Evolutionary conservation across 2,329 filamentous ascomycete genomes (phyloP), one percentile per base, ranked within the genome.

Genomic region (Fusarium euwallaceae): DNA sequence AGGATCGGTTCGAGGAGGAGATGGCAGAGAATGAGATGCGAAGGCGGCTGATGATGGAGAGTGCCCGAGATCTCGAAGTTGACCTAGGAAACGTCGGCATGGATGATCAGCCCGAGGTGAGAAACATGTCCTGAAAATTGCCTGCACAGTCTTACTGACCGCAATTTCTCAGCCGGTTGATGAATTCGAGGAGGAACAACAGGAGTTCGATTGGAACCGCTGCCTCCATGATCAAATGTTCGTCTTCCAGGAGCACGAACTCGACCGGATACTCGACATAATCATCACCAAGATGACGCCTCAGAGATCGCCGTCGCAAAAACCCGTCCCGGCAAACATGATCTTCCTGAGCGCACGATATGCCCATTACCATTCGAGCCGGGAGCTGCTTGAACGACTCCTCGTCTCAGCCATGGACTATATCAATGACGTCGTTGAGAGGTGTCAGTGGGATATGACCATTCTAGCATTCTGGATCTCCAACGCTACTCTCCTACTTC

Each of bases 211-310:
- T 70, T 99, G 97, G 97, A 93, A 93, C 73, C 90, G 94, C 78
- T 99, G 97, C 83, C 87, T 98, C 59, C 95, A 98, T 81, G 97
- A 99, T 81, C 97, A 99, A 82, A 99, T 99, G 97, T 99, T 99
- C 81, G 97, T 99, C 41, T 99, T 99, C 82, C 97, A 99, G 82
- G 96, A 98, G 77, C 93, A 91, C 81, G 96, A 99, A 80, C 89
- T 99, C 61, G 93, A 96, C 68, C 92, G 93, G 68, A 98, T 99
- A 79, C 89, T 99, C 76, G 94, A 98, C 81, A 97, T 98, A 65
- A 92, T 98, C 81, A 97, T 99, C 80, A 98, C 96, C 71, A 96
- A 97, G 79, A 98, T 99, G 97, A 97, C 95, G 1, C 97, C 97
- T 1, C 95, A 98, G 84, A 89, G 97, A 78, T 98, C 96, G 34